Conservation (phyloP, 306 rosid genomes). For the Rubus parviflorus region DNA sequence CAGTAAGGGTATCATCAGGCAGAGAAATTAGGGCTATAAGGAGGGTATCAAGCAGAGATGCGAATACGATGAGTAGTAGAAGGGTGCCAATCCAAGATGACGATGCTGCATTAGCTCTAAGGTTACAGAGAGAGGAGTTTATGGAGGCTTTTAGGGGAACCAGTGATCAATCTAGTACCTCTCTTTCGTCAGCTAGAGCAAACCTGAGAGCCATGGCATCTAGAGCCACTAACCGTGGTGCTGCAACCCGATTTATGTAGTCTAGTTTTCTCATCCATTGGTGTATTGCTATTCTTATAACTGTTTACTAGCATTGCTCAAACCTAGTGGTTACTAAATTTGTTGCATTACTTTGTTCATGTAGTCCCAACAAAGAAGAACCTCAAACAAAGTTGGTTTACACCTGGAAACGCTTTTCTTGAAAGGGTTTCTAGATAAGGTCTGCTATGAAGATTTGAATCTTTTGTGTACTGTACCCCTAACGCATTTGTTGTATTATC, state of each 20-base stretch:
- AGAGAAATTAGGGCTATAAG: not conserved
- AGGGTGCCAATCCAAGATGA: conserved; percentile 55
- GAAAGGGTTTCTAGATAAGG: not conserved
- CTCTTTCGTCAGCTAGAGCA: conserved; percentile 46
- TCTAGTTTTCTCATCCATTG: not conserved
- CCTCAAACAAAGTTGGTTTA: not conserved
- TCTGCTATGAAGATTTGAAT: not conserved
- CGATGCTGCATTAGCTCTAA: conserved; percentile 85
- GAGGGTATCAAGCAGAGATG: conserved; percentile 28
- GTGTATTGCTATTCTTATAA: not conserved
- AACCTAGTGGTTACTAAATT: not conserved
- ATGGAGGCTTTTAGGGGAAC: conserved; percentile 54
- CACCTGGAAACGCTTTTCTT: not conserved
- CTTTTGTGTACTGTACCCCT: not conserved
- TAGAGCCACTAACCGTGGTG: conserved; percentile 53
- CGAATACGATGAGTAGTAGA: conserved; percentile 37
- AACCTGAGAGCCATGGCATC: conserved; percentile 76
- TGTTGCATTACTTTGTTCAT: conserved; percentile 6
- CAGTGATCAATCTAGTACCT: conserved; percentile 35
- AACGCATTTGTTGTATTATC: not conserved
- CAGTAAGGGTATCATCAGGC: not conserved
- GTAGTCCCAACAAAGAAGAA: not conserved
- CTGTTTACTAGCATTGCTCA: not conserved
- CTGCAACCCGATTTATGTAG: conserved; percentile 36
- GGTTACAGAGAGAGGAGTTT: conserved; percentile 90